Percentiles rank a stretch among this genome's conserved stretches.
These are phyloP conservation scores for Eucalyptus pumila DNA, from an alignment of 345 rosid genomes.

Conservation along the genomic window DNA sequence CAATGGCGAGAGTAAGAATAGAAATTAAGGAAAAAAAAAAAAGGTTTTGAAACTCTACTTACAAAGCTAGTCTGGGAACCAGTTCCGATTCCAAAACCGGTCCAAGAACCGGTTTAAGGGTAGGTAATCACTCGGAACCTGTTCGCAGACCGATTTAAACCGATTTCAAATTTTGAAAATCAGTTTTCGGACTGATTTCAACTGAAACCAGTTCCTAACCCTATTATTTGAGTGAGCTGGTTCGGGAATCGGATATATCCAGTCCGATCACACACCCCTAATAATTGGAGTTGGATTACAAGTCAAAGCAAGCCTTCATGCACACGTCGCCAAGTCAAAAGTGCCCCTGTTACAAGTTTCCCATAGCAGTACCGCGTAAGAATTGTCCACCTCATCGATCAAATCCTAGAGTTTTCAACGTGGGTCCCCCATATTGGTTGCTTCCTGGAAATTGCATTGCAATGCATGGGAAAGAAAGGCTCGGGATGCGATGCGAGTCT, in stretches of 20 bases:
- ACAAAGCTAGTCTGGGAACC: no score
- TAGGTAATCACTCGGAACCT: no score
- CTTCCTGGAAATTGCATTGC: neutral
- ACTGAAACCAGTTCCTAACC: no score
- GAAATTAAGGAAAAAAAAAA: no score
- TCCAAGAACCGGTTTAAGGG: accelerated
- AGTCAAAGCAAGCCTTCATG: neutral
- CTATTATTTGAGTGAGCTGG: no score
- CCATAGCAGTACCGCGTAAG: neutral
- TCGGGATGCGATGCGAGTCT: neutral
- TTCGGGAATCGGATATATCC: accelerated
- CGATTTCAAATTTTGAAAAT: no score
- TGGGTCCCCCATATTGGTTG: neutral
- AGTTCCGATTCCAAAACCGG: no score
- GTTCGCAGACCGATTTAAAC: no score
- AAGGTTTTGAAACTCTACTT: no score
- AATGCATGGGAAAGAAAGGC: neutral
- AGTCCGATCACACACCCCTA: no score
- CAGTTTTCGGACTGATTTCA: accelerated
- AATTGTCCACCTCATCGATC: neutral
- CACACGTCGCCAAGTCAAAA: neutral
- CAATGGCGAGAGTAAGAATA: no score
- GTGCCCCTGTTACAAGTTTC: neutral
- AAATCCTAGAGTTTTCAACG: neutral
- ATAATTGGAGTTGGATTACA: neutral